A percentile compares a stretch with the other conserved stretches of the same genome.
These are phyloP conservation scores for Aspergillus sparsus DNA, from an alignment of 495 filamentous ascomycete species.

Conservation along the genomic window DNA sequence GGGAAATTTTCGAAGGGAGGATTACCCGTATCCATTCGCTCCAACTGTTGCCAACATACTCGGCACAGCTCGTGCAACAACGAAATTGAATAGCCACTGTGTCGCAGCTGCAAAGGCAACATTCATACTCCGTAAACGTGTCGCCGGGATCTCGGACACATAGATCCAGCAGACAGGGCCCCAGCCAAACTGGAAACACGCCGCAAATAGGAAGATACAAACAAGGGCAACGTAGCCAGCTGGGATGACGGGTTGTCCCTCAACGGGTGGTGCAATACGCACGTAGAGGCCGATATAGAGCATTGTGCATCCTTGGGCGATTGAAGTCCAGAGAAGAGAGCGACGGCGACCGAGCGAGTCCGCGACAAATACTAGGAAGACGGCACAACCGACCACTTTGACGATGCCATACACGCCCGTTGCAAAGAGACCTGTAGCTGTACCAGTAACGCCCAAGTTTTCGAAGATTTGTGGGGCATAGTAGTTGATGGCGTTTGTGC, in stretches of 20 bases:
- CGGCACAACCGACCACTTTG: slow-evolving; percentile 56
- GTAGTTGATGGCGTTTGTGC: slow-evolving; percentile 54
- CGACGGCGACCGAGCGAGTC: slow-evolving; percentile 71
- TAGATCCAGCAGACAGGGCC: slow-evolving; percentile 55
- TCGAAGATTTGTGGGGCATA: slow-evolving; percentile 65
- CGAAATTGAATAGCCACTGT: slow-evolving; percentile 50
- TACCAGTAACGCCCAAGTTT: slow-evolving; percentile 49
- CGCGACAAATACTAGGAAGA: slow-evolving; percentile 69
- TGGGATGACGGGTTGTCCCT: slow-evolving; percentile 47
- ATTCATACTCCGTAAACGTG: slow-evolving; percentile 68
- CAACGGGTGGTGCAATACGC: slow-evolving; percentile 64
- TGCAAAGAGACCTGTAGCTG: slow-evolving; percentile 51
- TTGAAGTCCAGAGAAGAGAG: slow-evolving; percentile 71
- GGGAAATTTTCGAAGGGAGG: slow-evolving; percentile 1
- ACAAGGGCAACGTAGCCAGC: slow-evolving; percentile 52
- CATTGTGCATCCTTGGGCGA: slow-evolving; percentile 71
- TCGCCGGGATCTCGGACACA: slow-evolving; percentile 66
- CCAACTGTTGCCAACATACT: slow-evolving; percentile 59
- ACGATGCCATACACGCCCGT: slow-evolving; percentile 57
- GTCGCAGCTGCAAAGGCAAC: slow-evolving; percentile 65
- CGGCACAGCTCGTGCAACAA: slow-evolving; percentile 43
- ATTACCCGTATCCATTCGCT: slow-evolving; percentile 57
- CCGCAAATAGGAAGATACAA: slow-evolving; percentile 59
- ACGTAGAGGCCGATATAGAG: slow-evolving; percentile 81
- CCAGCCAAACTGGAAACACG: slow-evolving; percentile 45